phyloP scores from a whole-genome alignment of 1,284 basidiomycete genomes.

The Vanrija pseudolonga region DNA sequence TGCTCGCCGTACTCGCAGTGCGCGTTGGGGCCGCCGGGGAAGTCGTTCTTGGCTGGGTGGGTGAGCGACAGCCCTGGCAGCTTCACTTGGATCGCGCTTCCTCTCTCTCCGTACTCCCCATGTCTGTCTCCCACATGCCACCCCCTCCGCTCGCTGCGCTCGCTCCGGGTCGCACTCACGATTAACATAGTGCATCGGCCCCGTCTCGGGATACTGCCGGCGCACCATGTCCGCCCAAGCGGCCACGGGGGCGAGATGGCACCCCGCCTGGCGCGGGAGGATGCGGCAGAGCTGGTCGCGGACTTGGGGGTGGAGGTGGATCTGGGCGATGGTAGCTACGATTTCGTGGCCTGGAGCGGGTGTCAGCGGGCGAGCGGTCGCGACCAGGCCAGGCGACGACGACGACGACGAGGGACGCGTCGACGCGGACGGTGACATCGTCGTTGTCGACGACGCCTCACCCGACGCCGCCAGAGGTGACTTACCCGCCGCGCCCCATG shows the following conservation, averaged over 20 bases:
- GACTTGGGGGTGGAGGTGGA: slow-evolving; percentile 74
- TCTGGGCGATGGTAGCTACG: slow-evolving; percentile 87
- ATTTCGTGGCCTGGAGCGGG: slow-evolving; percentile 70
- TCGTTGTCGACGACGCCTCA: neutral
- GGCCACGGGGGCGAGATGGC: slow-evolving; percentile 74
- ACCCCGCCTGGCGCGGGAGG: slow-evolving; percentile 60
- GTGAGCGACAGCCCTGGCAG: neutral
- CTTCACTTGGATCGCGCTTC: neutral
- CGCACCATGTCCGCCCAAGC: slow-evolving; percentile 79
- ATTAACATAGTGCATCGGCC: slow-evolving; percentile 52
- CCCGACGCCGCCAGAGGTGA: too few species aligned
- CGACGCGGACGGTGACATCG: neutral
- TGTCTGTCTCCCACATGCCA: neutral
- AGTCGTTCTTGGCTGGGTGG: slow-evolving; percentile 54
- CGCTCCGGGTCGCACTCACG: slow-evolving; percentile 35
- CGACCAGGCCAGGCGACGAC: too few species aligned
- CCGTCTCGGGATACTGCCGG: slow-evolving; percentile 46
- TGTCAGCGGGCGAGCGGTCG: neutral
- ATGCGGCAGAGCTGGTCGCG: slow-evolving; percentile 63
- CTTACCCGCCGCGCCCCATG: slow-evolving; percentile 55
- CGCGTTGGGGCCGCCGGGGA: slow-evolving; percentile 58
- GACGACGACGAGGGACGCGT: neutral
- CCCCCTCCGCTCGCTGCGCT: neutral
- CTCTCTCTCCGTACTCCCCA: neutral
- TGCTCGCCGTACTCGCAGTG: slow-evolving; percentile 69